Base-by-base conservation (phyloP, 768 basidiomycete genomes). In the Boletus sp. region DNA sequence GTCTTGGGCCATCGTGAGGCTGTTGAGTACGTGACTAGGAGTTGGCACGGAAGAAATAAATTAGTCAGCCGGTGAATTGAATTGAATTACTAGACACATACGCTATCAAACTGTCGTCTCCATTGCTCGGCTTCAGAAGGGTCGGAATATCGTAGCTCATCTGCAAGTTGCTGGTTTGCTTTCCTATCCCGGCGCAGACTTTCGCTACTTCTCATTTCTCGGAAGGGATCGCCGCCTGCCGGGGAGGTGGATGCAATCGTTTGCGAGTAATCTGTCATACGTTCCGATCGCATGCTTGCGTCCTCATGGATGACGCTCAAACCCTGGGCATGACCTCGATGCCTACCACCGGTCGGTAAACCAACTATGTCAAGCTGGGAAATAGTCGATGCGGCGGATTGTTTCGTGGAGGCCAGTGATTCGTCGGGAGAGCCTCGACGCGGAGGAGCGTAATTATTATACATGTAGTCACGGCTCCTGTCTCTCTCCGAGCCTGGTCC, bases 61-160 rank as follows among this genome's bases (percentile, higher is more conserved):
- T 13, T 43, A 15, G 8, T 55, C 43, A 55, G 52, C 35, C 1
- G 1, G 34, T 3, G 34, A n/a, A 33, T 21, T 17, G 19, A 13
- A 34, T 7, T 17, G n/a, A 35, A 39, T 39, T 5, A n/a, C 23
- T 13, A 13, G 42, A 21, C 23, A 56, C 64, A 10, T 58, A 70
- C 64, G 23, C 55, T 47, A 2, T 58, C 59, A 35, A 61, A 51
- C 21, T 64, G 56, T 25, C 50, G 63, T 44, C 73, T 54, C 72
- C 72, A 74, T n/a, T 61, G 56, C 27, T 72, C 72, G 3, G 63
- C 46, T 47, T 60, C 56, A 4, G 64, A 53, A 32, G 72, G 70
- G 50, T 74, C 54, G 9, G 72, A 74, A 51, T 73, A 69, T 35
- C 72, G 62, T 29, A 74, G 44, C n/a, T 67, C 68, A 19, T 74